These are phyloP conservation scores for Nicotiana obtusifolia DNA, from an alignment of 257 asterid genomes.

Conservation along the genomic window DNA sequence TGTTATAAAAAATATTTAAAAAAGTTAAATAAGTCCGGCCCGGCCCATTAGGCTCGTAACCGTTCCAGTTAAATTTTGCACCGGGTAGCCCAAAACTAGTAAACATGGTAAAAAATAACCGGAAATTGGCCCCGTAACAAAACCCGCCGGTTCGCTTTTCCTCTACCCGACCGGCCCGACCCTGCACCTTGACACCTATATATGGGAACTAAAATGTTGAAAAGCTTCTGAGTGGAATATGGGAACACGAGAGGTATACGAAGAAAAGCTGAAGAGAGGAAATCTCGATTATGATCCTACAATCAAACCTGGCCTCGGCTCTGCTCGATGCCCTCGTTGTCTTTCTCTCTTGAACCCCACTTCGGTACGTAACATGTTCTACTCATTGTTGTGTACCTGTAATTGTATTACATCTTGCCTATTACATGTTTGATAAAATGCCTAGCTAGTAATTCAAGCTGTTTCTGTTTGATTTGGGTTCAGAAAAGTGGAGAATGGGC, in stretches of 20 bases:
- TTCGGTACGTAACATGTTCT: constrained; percentile 17
- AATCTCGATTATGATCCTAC: constrained; percentile 69
- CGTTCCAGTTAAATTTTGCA: no score
- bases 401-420: neutral
- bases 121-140: no score
- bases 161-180: no score
- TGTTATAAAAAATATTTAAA: no score
- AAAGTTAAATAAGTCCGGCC: no score
- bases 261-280: constrained; percentile 64
- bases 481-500: constrained; percentile 59
- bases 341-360: constrained; percentile 52
- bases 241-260: constrained; percentile 89
- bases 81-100: no score
- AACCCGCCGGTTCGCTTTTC: no score
- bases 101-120: no score
- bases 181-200: no score
- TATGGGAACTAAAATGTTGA: neutral
- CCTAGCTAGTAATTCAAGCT: neutral
- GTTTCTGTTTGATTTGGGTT: neutral
- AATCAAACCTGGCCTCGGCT: constrained; percentile 73
- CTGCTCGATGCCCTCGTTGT: constrained; percentile 80
- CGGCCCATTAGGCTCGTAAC: no score
- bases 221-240: neutral
- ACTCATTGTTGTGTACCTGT: neutral
- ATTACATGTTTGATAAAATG: constrained; percentile 24